Evolutionary conservation across 2,329 filamentous ascomycete genomes (phyloP).

Genomic region (Xylariaceae sp.): DNA sequence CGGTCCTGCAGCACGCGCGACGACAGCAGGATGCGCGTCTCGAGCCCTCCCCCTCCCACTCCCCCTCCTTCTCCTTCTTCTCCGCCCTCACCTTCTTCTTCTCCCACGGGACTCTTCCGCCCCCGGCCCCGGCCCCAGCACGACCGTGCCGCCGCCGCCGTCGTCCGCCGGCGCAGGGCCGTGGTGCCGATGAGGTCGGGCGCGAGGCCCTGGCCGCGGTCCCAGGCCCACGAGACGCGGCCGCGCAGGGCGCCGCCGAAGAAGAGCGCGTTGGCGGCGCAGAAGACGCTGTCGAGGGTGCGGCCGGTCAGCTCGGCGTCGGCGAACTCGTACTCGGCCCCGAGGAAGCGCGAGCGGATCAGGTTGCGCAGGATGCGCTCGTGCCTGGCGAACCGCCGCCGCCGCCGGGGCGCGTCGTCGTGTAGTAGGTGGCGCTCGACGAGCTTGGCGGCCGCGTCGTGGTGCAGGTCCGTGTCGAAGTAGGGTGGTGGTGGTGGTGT

Average conservation of each 20-base stretch:
- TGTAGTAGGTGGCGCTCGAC: slow-evolving; percentile 43
- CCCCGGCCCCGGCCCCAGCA: neutral
- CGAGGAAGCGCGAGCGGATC: slow-evolving; percentile 41
- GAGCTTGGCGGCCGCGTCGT: slow-evolving; percentile 40
- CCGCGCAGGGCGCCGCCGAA: slow-evolving; percentile 48
- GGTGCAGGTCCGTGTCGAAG: too few relatives aligned
- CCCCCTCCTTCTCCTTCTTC: too few relatives aligned
- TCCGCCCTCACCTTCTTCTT: too few relatives aligned
- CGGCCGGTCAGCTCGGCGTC: too few relatives aligned
- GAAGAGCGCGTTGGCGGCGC: slow-evolving; percentile 55
- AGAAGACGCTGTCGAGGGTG: slow-evolving; percentile 52
- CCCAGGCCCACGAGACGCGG: slow-evolving; percentile 58
- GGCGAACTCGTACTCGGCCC: slow-evolving; percentile 46
- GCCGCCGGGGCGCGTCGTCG: slow-evolving; percentile 34
- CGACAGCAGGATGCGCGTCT: slow-evolving; percentile 56
- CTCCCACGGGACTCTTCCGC: too few relatives aligned
- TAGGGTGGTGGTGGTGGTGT: too few relatives aligned
- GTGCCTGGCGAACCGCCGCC: slow-evolving; percentile 42
- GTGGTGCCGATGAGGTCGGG: slow-evolving; percentile 55
- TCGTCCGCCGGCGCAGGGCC: slow-evolving; percentile 29
- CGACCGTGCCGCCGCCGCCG: too few relatives aligned
- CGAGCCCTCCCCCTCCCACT: slow-evolving; percentile 41
- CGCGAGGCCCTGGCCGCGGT: slow-evolving; percentile 44
- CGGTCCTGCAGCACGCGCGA: slow-evolving; percentile 48
- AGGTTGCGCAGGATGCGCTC: slow-evolving; percentile 51